Evolutionary conservation across 2,329 filamentous ascomycete species (phyloP), one percentile per base, ranked within the genome.

Genomic region (Mycogone perniciosa): DNA sequence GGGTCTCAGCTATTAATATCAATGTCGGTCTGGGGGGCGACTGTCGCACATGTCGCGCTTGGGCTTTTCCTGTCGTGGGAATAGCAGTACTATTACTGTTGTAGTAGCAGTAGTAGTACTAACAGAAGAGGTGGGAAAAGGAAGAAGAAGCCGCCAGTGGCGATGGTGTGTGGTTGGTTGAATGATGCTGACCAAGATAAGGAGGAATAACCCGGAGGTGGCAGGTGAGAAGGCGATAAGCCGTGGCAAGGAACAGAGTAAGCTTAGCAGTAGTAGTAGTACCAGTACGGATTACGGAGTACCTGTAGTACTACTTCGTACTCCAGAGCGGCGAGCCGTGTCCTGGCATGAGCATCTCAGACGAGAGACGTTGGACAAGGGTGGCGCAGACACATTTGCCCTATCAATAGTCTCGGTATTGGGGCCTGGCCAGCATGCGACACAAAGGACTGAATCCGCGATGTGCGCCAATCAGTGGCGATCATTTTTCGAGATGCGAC

Each of bases 301-400:
- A 20, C 20, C 20, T 20, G 20, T 20, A 20, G 20, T 20, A 20
- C 20, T 20, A 20, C 20, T 20, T 20, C 20, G 20, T 20, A 20
- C 20, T 20, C 20, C 20, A 20, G 20, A 20, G 20, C 20, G 3
- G 20, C 20, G 20, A 20, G 20, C 20, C 20, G 20, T 20, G 20
- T 20, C 20, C 20, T 20, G 20, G 20, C 20, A 20, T 20, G 20
- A 3, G 20, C 20, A 20, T 20, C 20, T 20, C 20, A 20, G 20
- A 20, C 20, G 20, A 20, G 20, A n/a, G 35, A n/a, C 35, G 9
- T 11, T 38, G 35, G 35, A 38, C 35, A 38, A 38, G 35, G 35
- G 35, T 38, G 35, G 35, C 35, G 35, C 35, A 38, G 35, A 38
- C 35, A 38, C 46, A 37, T 54, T 13, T 27, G 53, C 49, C 9